Evolutionary conservation across 176 grass and related monocot genomes (phyloP).

Genomic region (Metroxylon sagu): DNA sequence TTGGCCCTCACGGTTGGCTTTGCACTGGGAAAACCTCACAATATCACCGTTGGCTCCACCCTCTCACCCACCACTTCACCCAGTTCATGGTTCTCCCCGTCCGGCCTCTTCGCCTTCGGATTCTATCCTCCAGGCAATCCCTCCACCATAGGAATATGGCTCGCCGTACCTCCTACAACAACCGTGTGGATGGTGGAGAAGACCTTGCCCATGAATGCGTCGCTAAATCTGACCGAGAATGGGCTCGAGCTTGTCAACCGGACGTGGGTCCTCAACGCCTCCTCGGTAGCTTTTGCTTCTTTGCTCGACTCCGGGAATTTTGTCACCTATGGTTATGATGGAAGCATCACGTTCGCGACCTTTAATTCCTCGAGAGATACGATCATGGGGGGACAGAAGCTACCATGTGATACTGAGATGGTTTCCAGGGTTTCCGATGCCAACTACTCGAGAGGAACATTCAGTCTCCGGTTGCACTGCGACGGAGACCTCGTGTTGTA

Average conservation of each 20-base stretch:
- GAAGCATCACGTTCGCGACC: constrained; percentile 13
- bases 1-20: no score
- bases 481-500: constrained; percentile 31
- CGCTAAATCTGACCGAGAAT: not conserved
- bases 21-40: no score
- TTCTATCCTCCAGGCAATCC: constrained; percentile 26
- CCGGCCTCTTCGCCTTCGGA: constrained; percentile 30
- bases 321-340: constrained; percentile 7
- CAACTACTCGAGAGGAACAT: constrained; percentile 21
- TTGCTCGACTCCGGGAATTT: constrained; percentile 32
- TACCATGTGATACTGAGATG: not conserved
- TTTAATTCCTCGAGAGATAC: constrained; percentile 27
- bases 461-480: constrained; percentile 1
- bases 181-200: constrained; percentile 24
- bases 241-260: constrained; percentile 12
- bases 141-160: constrained; percentile 33
- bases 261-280: not conserved
- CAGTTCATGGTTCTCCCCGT: constrained; percentile 22
- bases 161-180: constrained; percentile 1
- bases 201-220: no score
- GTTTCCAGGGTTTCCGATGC: constrained; percentile 22
- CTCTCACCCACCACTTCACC: constrained; percentile 12
- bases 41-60: not conserved
- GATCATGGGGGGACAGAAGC: constrained; percentile 29
- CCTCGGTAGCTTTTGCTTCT: constrained; percentile 1